Evolutionary conservation across 768 basidiomycete species (phyloP), one percentile per base, ranked within the genome.

Genomic region (Neoboletus magnificus): DNA sequence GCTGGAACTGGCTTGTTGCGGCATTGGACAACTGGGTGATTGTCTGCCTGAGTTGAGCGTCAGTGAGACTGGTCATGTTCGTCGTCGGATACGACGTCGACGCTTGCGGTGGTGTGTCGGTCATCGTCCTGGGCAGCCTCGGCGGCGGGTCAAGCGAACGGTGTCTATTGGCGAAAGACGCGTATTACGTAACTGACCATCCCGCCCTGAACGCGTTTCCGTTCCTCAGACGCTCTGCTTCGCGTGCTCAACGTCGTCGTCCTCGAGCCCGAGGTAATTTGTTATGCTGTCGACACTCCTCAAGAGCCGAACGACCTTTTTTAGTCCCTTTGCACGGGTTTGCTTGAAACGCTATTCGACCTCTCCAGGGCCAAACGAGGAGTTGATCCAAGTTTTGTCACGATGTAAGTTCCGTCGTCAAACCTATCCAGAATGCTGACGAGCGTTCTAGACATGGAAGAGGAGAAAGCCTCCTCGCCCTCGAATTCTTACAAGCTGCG

Each of bases 1-100:
- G 60, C 50, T 73, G 75, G 36, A 73, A 69, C 46, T 75, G 75
- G 42, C 60, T 67, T 9, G 68, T 68, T 13, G 71, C 73, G 15
- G 77, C 76, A 2, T 70, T 75, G 45, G 74, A 76, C 10, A 78
- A 62, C 63, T 86, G 84, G 4, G 72, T 80, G 55, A 86, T 81
- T 18, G 84, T 83, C 65, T 87, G 83, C 27, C 77, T 74, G 44
- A 89, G 77, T 61, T 87, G 85, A 48, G 77, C 74, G 65, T 87
- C 86, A 1, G 85, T 75, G 76, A 89, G 80, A 52, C 60, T 71
- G 29, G 71, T 69, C 66, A 76, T 74, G 50, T 72, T 67, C 42
- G 68, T 65, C 29, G 68, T 70, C 50, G 66, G 67, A 54, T 74
- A 73, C 50, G 64, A 57, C 33, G 62, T 62, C 62, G 71, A 62